These are phyloP conservation scores for Verbascum thapsus DNA, from an alignment of 257 asterid species.

Conservation along the genomic window DNA sequence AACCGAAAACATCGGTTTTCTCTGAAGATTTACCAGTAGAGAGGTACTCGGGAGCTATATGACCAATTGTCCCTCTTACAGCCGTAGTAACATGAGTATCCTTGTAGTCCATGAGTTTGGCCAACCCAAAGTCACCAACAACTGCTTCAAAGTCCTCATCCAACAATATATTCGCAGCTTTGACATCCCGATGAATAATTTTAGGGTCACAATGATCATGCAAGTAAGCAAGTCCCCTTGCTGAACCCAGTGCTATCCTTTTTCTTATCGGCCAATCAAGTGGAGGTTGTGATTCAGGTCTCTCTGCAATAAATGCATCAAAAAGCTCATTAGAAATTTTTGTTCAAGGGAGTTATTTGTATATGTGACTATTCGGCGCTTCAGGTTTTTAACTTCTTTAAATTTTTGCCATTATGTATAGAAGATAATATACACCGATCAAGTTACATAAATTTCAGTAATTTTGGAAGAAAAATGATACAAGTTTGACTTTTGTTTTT, in stretches of 20 bases:
- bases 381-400: no score
- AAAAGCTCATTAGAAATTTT: neutral
- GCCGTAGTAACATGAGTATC: conserved; percentile 70
- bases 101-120: conserved; percentile 65
- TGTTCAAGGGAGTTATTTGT: no score
- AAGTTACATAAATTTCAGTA: no score
- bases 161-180: conserved; percentile 67
- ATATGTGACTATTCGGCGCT: no score
- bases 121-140: conserved; percentile 72
- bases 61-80: conserved; percentile 75
- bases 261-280: conserved; percentile 60
- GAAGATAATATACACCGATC: no score
- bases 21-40: conserved; percentile 53
- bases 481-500: no score
- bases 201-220: conserved; percentile 71
- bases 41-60: conserved; percentile 71
- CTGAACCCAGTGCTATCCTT: conserved; percentile 58
- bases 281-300: conserved; percentile 37
- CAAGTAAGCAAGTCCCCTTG: conserved; percentile 66
- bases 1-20: conserved; percentile 54
- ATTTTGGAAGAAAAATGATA: no score
- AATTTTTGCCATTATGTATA: no score
- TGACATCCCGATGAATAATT: conserved; percentile 69
- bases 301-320: conserved; percentile 24
- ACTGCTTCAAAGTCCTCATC: conserved; percentile 69